Conservation (phyloP, 2,329 filamentous ascomycete species). For the Hypoxylon sp. region DNA sequence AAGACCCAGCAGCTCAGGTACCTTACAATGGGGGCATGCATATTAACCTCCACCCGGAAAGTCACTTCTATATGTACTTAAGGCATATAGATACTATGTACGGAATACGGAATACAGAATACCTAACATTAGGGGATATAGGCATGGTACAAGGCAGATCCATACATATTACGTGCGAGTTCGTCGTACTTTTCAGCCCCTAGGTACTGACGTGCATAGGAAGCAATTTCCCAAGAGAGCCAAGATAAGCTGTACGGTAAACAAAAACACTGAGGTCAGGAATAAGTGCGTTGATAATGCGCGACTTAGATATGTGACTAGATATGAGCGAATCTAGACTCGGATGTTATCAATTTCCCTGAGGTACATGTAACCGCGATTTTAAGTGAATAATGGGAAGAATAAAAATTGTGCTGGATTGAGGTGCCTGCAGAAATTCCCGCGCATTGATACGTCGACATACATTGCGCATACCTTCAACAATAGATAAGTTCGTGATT, state of each 20-base stretch:
- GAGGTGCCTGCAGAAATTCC: conserved; percentile 2
- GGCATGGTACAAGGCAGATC: conserved; percentile 25
- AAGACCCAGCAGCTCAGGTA: conserved; percentile 13
- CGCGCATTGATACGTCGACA: background rate
- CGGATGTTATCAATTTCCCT: background rate
- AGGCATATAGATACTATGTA: conserved; percentile 23
- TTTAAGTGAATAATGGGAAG: background rate
- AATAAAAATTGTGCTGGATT: conserved; percentile 1
- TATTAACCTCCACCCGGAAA: background rate
- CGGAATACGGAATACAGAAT: too few species aligned
- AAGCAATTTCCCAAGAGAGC: conserved; percentile 38
- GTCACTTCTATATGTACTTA: conserved; percentile 3
- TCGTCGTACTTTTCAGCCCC: conserved; percentile 29
- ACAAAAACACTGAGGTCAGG: conserved; percentile 16
- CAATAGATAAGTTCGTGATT: conserved; percentile 6
- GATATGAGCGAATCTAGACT: background rate
- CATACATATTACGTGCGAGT: conserved; percentile 29
- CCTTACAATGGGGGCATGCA: background rate
- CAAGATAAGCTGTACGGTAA: conserved; percentile 23
- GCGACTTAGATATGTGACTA: conserved; percentile 2
- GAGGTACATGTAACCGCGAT: background rate
- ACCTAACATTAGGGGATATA: background rate
- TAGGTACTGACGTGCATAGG: conserved; percentile 39
- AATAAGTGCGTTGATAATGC: conserved; percentile 16
- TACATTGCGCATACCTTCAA: conserved; percentile 9